Evolutionary conservation across 768 basidiomycete genomes (phyloP).

Genomic region (Coprinellus micaceus): DNA sequence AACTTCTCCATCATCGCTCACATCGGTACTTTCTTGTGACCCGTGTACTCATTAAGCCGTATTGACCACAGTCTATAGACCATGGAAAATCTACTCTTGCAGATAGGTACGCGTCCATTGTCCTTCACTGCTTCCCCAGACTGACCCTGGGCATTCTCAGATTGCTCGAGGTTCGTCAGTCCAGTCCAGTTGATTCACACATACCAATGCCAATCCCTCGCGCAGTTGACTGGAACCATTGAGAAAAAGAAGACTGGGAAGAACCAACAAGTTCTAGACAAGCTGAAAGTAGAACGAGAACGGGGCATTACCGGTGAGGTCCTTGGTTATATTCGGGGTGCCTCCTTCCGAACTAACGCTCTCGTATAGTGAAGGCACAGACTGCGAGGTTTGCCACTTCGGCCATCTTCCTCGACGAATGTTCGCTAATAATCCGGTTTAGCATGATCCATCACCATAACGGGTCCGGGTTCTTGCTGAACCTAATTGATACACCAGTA

Average conservation of each 20-base stretch:
- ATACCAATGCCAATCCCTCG: constrained; percentile 14
- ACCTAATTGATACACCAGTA: constrained; percentile 95
- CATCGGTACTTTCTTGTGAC: no score
- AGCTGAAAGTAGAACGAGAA: constrained; percentile 95
- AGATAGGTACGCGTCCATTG: constrained; percentile 55
- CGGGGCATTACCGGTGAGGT: constrained; percentile 86
- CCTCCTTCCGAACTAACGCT: constrained; percentile 3
- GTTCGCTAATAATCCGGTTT: constrained; percentile 12
- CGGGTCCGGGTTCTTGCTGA: constrained; percentile 68
- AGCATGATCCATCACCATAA: constrained; percentile 75
- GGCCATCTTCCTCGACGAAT: constrained; percentile 1
- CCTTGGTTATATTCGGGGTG: background rate
- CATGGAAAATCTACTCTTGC: constrained; percentile 96
- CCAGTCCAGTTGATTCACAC: background rate
- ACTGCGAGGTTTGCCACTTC: constrained; percentile 64
- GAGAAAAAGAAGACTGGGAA: constrained; percentile 55
- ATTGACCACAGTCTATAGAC: constrained; percentile 40
- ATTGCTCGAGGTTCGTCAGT: constrained; percentile 60
- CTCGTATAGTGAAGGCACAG: constrained; percentile 81
- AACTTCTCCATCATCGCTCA: constrained; percentile 98
- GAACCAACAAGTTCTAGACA: constrained; percentile 87
- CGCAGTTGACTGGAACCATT: constrained; percentile 86
- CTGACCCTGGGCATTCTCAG: constrained; percentile 30
- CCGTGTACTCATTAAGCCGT: no score
- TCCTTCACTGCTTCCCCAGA: constrained; percentile 5